These are phyloP conservation scores for Aspergillus aculeatinus DNA, from an alignment of 2,329 filamentous ascomycete genomes.

Conservation along the genomic window DNA sequence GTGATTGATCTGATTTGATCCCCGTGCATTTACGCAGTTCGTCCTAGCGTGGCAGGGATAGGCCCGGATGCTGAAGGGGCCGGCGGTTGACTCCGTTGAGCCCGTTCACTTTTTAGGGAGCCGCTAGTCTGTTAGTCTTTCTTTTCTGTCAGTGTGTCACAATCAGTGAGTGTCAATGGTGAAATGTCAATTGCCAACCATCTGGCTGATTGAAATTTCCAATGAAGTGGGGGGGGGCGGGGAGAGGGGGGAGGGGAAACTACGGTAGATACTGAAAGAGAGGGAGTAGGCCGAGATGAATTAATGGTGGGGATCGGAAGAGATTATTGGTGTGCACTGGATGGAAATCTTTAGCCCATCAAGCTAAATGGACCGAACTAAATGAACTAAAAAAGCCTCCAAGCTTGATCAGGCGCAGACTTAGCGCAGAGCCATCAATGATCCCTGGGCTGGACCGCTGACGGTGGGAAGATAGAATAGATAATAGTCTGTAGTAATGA, in stretches of 20 bases:
- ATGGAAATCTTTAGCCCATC: not conserved
- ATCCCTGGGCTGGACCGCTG: not conserved
- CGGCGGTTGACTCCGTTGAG: conserved; percentile 5
- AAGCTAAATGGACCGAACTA: not conserved
- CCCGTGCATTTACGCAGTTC: conserved; percentile 9
- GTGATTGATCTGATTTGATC: conserved; percentile 3
- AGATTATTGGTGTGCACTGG: not conserved
- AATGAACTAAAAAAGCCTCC: not conserved
- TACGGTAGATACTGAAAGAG: too few relatives aligned
- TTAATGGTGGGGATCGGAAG: not conserved
- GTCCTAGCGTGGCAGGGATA: conserved; percentile 9
- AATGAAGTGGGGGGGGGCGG: too few relatives aligned
- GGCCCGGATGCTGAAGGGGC: not conserved
- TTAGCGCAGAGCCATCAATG: not conserved
- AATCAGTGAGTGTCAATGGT: not conserved
- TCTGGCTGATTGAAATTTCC: too few relatives aligned
- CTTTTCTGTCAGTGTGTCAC: not conserved
- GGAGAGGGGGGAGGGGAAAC: not conserved
- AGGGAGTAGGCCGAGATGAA: not conserved
- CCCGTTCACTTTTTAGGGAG: not conserved
- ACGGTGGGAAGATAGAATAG: too few relatives aligned
- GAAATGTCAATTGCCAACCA: not conserved
- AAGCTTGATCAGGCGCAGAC: not conserved
- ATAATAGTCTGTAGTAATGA: not conserved
- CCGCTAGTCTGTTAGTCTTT: not conserved